Evolutionary conservation across 805 yeast species (phyloP).

Genomic region (Debaryomyces castellii): DNA sequence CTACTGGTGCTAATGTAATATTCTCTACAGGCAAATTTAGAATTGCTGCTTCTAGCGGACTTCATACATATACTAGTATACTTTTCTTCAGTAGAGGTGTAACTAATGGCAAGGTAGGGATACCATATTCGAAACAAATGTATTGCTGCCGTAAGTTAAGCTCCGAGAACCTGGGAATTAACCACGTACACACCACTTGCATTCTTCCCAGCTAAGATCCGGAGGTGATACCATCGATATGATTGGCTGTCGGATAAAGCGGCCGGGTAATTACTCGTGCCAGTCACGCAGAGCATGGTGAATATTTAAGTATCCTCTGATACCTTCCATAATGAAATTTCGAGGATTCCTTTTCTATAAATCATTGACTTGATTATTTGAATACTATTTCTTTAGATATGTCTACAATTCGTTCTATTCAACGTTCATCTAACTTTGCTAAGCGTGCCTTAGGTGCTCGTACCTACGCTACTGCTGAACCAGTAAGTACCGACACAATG

Average conservation of each 20-base stretch:
- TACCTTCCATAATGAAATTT: slow-evolving; percentile 2
- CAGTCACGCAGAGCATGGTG: slow-evolving; percentile 7
- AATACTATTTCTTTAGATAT: slow-evolving; percentile 10
- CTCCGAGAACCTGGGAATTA: slow-evolving; percentile 1
- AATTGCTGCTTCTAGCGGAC: too few species aligned
- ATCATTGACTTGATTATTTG: not conserved
- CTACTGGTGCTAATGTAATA: too few species aligned
- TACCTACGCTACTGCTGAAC: slow-evolving; percentile 38
- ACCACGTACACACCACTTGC: not conserved
- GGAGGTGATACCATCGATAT: slow-evolving; percentile 1
- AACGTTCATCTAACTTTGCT: slow-evolving; percentile 32
- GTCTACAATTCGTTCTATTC: slow-evolving; percentile 38
- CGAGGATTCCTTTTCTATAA: slow-evolving; percentile 1
- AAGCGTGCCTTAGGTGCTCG: slow-evolving; percentile 25
- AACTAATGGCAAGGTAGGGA: too few species aligned
- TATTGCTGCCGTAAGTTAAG: slow-evolving; percentile 1
- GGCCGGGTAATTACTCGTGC: slow-evolving; percentile 7
- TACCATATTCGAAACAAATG: not conserved
- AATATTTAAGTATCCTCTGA: slow-evolving; percentile 8
- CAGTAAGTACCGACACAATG: slow-evolving; percentile 18
- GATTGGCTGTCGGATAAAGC: slow-evolving; percentile 5
- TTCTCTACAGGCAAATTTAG: too few species aligned
- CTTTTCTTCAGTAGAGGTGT: too few species aligned
- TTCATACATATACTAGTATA: not conserved
- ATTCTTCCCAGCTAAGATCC: slow-evolving; percentile 1